These are phyloP conservation scores for Sporothrix dimorphospora DNA, from an alignment of 2,329 filamentous ascomycete genomes.

Conservation along the genomic window DNA sequence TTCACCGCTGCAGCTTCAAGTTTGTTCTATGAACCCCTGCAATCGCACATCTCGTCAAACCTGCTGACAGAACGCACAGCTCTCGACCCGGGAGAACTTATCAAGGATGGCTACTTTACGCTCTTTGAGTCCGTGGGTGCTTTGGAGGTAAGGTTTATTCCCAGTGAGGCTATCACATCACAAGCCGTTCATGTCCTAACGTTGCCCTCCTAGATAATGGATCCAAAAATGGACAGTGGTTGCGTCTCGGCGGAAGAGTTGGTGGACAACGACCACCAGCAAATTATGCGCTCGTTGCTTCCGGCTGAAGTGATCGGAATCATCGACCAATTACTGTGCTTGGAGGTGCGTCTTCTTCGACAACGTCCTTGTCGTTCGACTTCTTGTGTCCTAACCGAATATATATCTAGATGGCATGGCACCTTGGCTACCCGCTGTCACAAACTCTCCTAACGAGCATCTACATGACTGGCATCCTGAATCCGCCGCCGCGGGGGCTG, in stretches of 20 bases:
- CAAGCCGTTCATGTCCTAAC: background rate
- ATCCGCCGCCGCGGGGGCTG: slow-evolving; percentile 66
- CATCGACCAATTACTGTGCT: slow-evolving; percentile 88
- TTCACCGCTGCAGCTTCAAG: slow-evolving; percentile 58
- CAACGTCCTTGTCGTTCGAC: background rate
- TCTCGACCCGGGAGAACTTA: slow-evolving; percentile 75
- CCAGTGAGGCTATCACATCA: background rate
- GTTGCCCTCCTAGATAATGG: slow-evolving; percentile 76
- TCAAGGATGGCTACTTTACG: slow-evolving; percentile 94
- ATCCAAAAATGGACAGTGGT: slow-evolving; percentile 98
- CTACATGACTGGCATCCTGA: slow-evolving; percentile 82
- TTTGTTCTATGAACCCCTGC: slow-evolving; percentile 41
- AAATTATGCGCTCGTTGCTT: slow-evolving; percentile 67
- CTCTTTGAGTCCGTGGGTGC: slow-evolving; percentile 92
- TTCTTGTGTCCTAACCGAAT: background rate
- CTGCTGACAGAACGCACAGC: slow-evolving; percentile 50
- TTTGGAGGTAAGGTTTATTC: slow-evolving; percentile 62
- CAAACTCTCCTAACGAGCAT: slow-evolving; percentile 93
- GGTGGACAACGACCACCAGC: slow-evolving; percentile 78
- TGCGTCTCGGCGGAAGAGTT: slow-evolving; percentile 76
- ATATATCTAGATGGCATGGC: slow-evolving; percentile 82
- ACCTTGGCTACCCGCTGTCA: slow-evolving; percentile 91
- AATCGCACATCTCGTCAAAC: background rate
- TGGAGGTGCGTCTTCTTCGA: slow-evolving; percentile 65
- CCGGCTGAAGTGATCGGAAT: slow-evolving; percentile 86